These are phyloP conservation scores for Phaffomyces antillensis DNA, from an alignment of 805 yeast species.

Conservation along the genomic window DNA sequence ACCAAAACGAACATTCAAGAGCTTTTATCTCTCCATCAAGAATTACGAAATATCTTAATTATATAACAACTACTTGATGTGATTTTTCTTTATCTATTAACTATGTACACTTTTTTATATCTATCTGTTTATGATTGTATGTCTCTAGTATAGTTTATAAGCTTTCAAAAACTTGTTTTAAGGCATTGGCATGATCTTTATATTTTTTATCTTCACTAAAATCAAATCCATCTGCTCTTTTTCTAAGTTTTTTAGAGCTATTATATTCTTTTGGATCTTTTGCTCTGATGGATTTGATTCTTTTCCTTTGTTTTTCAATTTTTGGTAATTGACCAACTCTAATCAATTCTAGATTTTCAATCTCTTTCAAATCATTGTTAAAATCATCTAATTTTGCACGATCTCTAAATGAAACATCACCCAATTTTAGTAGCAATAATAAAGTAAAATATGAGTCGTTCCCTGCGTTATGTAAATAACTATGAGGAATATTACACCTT, in stretches of 20 bases:
- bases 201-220: conserved; percentile 1
- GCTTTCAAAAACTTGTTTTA: not conserved
- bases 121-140: not conserved
- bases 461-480: conserved; percentile 61
- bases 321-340: not conserved
- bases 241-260: not conserved
- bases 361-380: conserved; percentile 1
- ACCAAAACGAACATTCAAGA: not conserved
- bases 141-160: not conserved
- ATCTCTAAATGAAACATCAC: conserved; percentile 39
- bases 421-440: conserved; percentile 38
- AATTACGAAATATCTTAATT: not conserved
- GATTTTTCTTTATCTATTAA: not conserved
- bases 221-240: not conserved
- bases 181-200: not conserved
- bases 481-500: conserved; percentile 45
- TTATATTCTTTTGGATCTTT: not conserved
- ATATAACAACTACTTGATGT: not conserved
- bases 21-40: conserved; percentile 2
- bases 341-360: not conserved
- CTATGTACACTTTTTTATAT: not conserved
- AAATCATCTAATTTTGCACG: conserved; percentile 7
- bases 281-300: not conserved
- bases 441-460: conserved; percentile 65
- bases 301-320: not conserved